Percentiles rank a stretch among this genome's conserved stretches.
These are phyloP conservation scores for Lunularia cruciata DNA, from an alignment of 225 moss, liverwort and hornwort species.

Conservation along the genomic window DNA sequence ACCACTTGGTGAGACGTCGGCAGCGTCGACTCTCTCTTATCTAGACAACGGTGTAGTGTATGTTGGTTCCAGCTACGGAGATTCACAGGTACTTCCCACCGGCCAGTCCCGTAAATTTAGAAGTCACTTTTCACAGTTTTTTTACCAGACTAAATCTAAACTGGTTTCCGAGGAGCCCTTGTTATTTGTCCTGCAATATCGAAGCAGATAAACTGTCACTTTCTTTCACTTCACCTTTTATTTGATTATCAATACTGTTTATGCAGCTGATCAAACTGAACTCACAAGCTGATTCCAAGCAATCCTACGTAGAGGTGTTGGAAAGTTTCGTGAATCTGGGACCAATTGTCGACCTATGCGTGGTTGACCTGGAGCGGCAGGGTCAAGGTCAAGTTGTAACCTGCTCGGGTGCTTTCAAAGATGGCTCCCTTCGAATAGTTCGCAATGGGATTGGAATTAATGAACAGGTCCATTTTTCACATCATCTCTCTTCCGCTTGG, in stretches of 20 bases:
- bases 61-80: conserved; percentile 95
- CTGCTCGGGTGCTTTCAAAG: conserved; percentile 97
- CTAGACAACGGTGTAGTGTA: conserved; percentile 94
- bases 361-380: conserved; percentile 96
- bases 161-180: too few species aligned
- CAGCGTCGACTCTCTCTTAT: conserved; percentile 89
- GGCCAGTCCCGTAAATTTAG: too few species aligned
- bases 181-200: too few species aligned
- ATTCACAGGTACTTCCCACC: conserved; percentile 68
- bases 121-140: not conserved
- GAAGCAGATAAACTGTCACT: too few species aligned
- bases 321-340: conserved; percentile 97
- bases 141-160: too few species aligned
- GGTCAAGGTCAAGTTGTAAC: conserved; percentile 99
- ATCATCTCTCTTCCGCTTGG: too few species aligned
- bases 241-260: too few species aligned
- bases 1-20: conserved; percentile 94
- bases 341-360: conserved; percentile 95
- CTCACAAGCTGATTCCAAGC: conserved; percentile 81
- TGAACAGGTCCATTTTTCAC: conserved; percentile 62
- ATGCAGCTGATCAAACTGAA: conserved; percentile 87
- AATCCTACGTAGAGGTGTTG: conserved; percentile 86
- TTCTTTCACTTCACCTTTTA: too few species aligned
- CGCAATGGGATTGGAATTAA: conserved; percentile 99
- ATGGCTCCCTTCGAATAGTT: conserved; percentile 94